phyloP scores from a whole-genome alignment of 371 early-diverging fungal genomes.

The Syncephalis plumigaleata region DNA sequence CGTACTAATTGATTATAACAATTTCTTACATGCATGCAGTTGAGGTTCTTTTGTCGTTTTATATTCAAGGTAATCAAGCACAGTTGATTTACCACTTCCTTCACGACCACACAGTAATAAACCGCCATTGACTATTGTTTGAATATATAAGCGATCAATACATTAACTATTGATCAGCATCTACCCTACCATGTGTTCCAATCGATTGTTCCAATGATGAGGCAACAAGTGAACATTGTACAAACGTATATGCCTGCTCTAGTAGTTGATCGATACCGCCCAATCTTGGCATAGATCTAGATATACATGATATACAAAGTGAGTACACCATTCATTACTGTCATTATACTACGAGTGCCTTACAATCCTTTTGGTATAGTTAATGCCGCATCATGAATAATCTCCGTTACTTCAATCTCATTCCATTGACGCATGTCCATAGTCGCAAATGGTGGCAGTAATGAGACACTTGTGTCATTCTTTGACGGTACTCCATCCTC shows the following conservation, averaged over 20 bases:
- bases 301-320: not conserved
- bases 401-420: too few relatives aligned
- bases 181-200: not conserved
- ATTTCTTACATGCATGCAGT: slow-evolving; percentile 34
- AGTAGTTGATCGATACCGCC: not conserved
- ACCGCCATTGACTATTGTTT: slow-evolving; percentile 35
- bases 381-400: too few relatives aligned
- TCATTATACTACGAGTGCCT: too few relatives aligned
- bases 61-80: slow-evolving; percentile 30
- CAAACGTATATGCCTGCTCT: not conserved
- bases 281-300: not conserved
- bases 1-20: not conserved
- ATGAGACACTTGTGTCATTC: too few relatives aligned
- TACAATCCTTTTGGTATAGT: too few relatives aligned
- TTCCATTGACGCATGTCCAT: too few relatives aligned
- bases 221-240: not conserved
- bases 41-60: slow-evolving; percentile 17
- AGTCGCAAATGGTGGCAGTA: too few relatives aligned
- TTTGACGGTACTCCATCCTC: too few relatives aligned
- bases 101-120: slow-evolving; percentile 61
- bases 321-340: not conserved
- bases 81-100: slow-evolving; percentile 74
- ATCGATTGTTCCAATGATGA: not conserved
- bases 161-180: too few relatives aligned
- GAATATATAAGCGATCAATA: too few relatives aligned